phyloP scores from a whole-genome alignment of 176 grass and related monocot species.

The Miscanthus lutarioriparius region DNA sequence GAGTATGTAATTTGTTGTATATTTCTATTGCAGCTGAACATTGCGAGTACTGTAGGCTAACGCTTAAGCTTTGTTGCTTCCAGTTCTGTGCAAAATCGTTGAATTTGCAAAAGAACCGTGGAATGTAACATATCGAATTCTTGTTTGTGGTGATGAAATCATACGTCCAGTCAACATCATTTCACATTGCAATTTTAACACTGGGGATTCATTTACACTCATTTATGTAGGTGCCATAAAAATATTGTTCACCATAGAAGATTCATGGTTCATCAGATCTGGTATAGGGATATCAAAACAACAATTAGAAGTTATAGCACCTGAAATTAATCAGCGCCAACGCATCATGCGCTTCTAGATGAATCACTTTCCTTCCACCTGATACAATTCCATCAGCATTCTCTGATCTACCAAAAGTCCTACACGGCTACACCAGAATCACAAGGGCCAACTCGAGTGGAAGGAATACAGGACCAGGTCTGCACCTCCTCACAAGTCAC shows the following conservation, averaged over 20 bases:
- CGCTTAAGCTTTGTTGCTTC: no score
- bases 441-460: constrained; percentile 71
- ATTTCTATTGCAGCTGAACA: no score
- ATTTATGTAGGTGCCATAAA: not conserved
- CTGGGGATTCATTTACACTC: not conserved
- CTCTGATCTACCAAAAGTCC: constrained; percentile 21
- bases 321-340: not conserved
- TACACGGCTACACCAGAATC: constrained; percentile 1
- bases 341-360: not conserved
- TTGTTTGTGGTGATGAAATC: not conserved
- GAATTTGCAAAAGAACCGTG: not conserved
- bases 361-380: not conserved
- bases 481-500: not conserved
- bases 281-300: not conserved
- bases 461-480: constrained; percentile 58
- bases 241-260: not conserved
- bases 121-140: not conserved
- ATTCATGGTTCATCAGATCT: not conserved
- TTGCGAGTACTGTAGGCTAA: no score
- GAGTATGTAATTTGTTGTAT: no score
- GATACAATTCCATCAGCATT: constrained; percentile 15
- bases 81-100: not conserved
- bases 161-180: not conserved
- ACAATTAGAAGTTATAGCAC: not conserved
- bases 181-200: not conserved